phyloP scores from a whole-genome alignment of 2,329 filamentous ascomycete genomes.

The Calonectria henricotiae region DNA sequence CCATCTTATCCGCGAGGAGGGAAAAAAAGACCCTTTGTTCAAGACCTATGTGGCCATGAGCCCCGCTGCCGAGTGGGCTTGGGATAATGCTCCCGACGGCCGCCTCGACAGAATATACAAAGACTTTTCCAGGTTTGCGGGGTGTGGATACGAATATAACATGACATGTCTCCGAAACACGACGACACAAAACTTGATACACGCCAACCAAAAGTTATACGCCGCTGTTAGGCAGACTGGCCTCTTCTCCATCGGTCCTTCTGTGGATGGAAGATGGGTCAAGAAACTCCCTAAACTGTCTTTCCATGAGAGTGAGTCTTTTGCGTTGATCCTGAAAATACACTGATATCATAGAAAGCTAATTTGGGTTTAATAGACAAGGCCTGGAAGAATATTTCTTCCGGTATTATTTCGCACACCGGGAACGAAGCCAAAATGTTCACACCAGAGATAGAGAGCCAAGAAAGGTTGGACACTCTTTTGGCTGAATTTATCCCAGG shows the following conservation, averaged over 20 bases:
- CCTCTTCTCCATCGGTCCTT: slow-evolving; percentile 40
- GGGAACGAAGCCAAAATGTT: neutral
- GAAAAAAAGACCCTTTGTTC: slow-evolving; percentile 64
- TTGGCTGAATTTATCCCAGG: slow-evolving; percentile 26
- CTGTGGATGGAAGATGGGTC: slow-evolving; percentile 38
- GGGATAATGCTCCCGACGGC: slow-evolving; percentile 39
- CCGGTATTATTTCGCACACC: slow-evolving; percentile 31
- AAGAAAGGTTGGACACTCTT: neutral
- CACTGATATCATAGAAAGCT: neutral
- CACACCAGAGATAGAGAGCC: neutral
- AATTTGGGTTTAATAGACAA: neutral
- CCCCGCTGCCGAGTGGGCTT: slow-evolving; percentile 39
- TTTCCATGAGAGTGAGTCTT: slow-evolving; percentile 30
- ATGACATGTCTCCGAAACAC: slow-evolving; percentile 32
- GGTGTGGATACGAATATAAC: slow-evolving; percentile 26
- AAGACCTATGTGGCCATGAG: slow-evolving; percentile 26
- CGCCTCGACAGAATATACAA: slow-evolving; percentile 35
- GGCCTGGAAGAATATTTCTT: neutral
- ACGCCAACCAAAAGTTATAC: slow-evolving; percentile 37
- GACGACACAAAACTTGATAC: neutral
- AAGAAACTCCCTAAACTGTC: slow-evolving; percentile 30
- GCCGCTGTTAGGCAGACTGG: slow-evolving; percentile 33
- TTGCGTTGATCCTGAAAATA: no score
- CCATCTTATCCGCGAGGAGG: slow-evolving; percentile 65
- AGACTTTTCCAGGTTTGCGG: slow-evolving; percentile 24